Conservation (phyloP, 2,329 filamentous ascomycete genomes). For the Colletotrichum somersetense region DNA sequence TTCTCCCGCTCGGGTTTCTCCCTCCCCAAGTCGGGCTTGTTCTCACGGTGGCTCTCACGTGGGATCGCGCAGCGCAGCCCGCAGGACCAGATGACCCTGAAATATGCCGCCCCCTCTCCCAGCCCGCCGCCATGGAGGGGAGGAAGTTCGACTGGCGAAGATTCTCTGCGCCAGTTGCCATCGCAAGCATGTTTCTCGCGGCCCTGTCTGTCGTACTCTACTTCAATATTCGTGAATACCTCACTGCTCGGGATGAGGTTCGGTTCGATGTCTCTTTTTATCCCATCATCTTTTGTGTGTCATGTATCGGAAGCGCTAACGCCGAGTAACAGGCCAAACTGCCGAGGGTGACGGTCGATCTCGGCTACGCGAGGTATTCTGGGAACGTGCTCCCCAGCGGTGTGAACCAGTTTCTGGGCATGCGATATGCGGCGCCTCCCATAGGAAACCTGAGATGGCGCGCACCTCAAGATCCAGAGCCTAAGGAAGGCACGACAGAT, state of each 20-base stretch:
- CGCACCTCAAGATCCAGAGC: conserved; percentile 60
- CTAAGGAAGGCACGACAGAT: conserved; percentile 50
- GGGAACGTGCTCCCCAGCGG: conserved; percentile 54
- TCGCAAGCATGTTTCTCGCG: conserved; percentile 39
- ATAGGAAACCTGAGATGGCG: conserved; percentile 63
- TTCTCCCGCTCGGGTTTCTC: conserved; percentile 30
- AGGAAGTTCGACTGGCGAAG: conserved; percentile 33
- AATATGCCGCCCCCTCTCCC: conserved; percentile 28
- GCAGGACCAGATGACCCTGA: conserved; percentile 37
- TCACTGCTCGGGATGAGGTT: conserved; percentile 32
- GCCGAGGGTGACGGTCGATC: conserved; percentile 48
- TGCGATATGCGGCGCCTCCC: conserved; percentile 67
- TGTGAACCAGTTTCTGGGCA: conserved; percentile 61
- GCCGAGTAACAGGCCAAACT: conserved; percentile 24
- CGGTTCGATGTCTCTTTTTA: conserved; percentile 11
- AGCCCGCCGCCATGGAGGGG: conserved; percentile 32
- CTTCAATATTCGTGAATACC: conserved; percentile 32
- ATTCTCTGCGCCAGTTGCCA: conserved; percentile 28
- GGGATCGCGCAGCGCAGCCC: conserved; percentile 34
- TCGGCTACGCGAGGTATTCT: conserved; percentile 61
- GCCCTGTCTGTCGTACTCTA: conserved; percentile 37
- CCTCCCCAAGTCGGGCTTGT: conserved; percentile 15
- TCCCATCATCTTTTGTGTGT: neutral
- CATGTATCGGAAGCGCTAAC: conserved; percentile 11
- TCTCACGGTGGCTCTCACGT: conserved; percentile 37